Evolutionary conservation across 345 rosid species (phyloP).

Genomic region (Sonneratia alba): DNA sequence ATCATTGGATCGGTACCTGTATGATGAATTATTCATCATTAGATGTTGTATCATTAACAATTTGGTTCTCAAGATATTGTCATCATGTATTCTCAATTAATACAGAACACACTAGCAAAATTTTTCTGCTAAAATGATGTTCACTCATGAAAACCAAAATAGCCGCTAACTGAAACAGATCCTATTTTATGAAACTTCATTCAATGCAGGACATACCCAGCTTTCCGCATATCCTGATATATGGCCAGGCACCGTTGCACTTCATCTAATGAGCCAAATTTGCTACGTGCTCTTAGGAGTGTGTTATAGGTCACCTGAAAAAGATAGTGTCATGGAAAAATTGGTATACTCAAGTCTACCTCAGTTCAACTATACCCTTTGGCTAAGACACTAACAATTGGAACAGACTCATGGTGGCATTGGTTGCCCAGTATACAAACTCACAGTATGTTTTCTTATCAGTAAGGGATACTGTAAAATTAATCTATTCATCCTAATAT

Average conservation of each 20-base stretch:
- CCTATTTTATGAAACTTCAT: background rate
- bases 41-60: background rate
- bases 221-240: conserved; percentile 85
- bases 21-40: conserved; percentile 2
- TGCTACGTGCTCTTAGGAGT: conserved; percentile 66
- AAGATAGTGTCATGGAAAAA: background rate
- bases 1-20: conserved; percentile 78
- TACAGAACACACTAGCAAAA: background rate
- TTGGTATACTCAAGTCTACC: background rate
- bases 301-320: conserved; percentile 83
- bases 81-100: background rate
- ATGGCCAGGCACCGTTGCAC: conserved; percentile 79
- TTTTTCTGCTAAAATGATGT: background rate
- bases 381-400: background rate
- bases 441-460: background rate
- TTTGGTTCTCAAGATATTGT: background rate
- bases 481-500: background rate
- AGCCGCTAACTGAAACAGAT: background rate
- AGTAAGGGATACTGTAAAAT: background rate
- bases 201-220: conserved; percentile 45
- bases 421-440: background rate
- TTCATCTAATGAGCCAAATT: conserved; percentile 74
- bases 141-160: background rate
- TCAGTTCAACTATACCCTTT: background rate
- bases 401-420: background rate